Evolutionary conservation across 371 early-diverging fungal genomes (phyloP), one percentile per base, ranked within the genome.

Genomic region (Haplosporangium sp.): DNA sequence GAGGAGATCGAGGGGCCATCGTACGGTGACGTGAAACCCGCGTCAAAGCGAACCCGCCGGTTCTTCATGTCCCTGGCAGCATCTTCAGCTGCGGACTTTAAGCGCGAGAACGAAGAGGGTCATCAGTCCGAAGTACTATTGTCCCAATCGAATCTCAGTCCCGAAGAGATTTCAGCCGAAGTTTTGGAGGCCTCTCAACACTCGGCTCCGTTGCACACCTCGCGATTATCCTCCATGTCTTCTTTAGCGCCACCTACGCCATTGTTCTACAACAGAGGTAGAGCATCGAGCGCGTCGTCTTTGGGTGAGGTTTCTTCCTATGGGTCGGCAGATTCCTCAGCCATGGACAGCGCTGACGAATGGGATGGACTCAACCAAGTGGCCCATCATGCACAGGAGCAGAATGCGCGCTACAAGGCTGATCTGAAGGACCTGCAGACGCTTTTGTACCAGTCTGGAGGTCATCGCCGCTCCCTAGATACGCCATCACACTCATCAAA

Each of bases 321-420:
- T 38, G 73, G 73, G 16, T 79, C 79, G 1, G 29, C 70, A n/a
- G 79, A 67, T 6, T 69, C 66, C 5, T 75, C 69, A 16, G 63
- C 48, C 5, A n/a, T 62, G 6, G 74, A 73, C 59, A 73, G 73
- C 50, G 65, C 73, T 38, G 79, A 79, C 42, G 79, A 79, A 42
- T 68, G 73, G 69, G 79, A 72, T 20, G 72, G 69, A 37, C 57
- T 55, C 18, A 42, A 29, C 20, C 68, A 55, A 2, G 63, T 68
- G 76, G 64, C 61, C n/a, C 45, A 51, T 14, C 71, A 70, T 52
- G 63, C 70, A 6, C 59, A 48, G 29, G 71, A 70, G 21, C 71
- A 67, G 38, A 60, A 68, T 54, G 67, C 63, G 10, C 68, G 73
- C 6, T 79, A 79, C 54, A 57, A 56, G 23, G 59, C 65, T 6